Evolutionary conservation across 768 basidiomycete species (phyloP).

Genomic region (Hygrophoropsis aurantiaca): DNA sequence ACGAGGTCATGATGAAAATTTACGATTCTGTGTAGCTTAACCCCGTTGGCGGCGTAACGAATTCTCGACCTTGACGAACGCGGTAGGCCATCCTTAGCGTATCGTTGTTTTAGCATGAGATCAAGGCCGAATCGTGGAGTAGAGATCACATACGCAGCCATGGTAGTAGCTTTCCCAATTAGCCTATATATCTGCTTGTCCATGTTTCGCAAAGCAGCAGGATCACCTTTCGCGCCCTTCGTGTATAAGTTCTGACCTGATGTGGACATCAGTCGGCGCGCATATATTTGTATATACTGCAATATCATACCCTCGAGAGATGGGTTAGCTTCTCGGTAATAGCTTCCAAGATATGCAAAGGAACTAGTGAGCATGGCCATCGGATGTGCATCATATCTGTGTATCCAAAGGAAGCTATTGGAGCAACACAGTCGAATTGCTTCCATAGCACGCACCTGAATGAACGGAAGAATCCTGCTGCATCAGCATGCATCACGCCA

Average conservation of each 20-base stretch:
- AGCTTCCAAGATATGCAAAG: constrained; percentile 85
- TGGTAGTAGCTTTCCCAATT: constrained; percentile 85
- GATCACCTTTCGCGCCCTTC: constrained; percentile 62
- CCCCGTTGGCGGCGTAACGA: constrained; percentile 80
- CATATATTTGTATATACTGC: not conserved
- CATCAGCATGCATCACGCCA: constrained; percentile 62
- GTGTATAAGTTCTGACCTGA: constrained; percentile 80
- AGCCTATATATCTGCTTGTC: constrained; percentile 91
- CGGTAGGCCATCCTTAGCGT: constrained; percentile 83
- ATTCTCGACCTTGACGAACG: constrained; percentile 85
- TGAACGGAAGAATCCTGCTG: constrained; percentile 66
- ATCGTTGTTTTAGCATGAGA: not conserved
- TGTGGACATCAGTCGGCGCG: not conserved
- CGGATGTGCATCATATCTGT: constrained; percentile 86
- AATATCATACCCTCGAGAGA: constrained; percentile 66
- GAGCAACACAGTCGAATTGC: not conserved
- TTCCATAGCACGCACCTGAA: constrained; percentile 47
- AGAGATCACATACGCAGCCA: constrained; percentile 65
- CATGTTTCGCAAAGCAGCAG: constrained; percentile 71
- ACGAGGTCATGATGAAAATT: constrained; percentile 23
- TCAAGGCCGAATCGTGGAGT: not conserved
- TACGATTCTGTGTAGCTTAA: constrained; percentile 84
- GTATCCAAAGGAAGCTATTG: not conserved
- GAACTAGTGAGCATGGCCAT: constrained; percentile 89
- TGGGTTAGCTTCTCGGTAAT: constrained; percentile 87